Evolutionary conservation across 202 grass and related monocot genomes (phyloP).

Genomic region (Tripidium arundinaceum): DNA sequence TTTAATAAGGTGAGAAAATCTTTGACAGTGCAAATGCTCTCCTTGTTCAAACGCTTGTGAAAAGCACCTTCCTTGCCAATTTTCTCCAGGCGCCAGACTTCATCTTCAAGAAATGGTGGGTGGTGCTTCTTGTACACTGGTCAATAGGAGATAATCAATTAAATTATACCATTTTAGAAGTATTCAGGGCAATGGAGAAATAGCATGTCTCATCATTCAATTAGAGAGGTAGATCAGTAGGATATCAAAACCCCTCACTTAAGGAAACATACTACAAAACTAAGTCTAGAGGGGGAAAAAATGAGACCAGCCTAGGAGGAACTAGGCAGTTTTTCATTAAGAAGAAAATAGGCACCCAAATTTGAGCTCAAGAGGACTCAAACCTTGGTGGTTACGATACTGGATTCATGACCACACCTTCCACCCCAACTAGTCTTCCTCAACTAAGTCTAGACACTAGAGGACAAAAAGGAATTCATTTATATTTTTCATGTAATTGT

Average conservation of each 20-base stretch:
- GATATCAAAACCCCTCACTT: too few relatives aligned
- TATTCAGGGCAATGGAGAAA: background rate
- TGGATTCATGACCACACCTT: background rate
- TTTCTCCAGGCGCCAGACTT: constrained; percentile 94
- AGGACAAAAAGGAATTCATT: background rate
- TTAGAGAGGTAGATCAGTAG: background rate
- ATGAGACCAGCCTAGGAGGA: background rate
- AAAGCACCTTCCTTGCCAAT: constrained; percentile 99
- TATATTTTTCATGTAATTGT: constrained; percentile 1
- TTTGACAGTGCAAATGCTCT: constrained; percentile 70
- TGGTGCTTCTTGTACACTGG: constrained; percentile 99
- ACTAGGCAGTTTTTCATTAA: background rate
- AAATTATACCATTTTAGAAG: background rate
- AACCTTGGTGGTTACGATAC: background rate
- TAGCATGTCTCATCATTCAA: background rate
- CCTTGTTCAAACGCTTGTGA: constrained; percentile 81
- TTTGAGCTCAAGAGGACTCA: background rate
- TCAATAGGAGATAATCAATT: background rate
- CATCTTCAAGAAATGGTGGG: constrained; percentile 79
- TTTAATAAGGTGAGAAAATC: constrained; percentile 75
- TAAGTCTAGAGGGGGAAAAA: background rate
- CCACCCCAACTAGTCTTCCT: background rate
- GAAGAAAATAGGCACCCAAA: background rate
- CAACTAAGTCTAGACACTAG: background rate
- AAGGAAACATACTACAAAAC: constrained; percentile 2